Percentiles rank a stretch among this genome's conserved stretches.
Conservation (phyloP, 2,329 filamentous ascomycete species). For the Xylaria sp. region DNA sequence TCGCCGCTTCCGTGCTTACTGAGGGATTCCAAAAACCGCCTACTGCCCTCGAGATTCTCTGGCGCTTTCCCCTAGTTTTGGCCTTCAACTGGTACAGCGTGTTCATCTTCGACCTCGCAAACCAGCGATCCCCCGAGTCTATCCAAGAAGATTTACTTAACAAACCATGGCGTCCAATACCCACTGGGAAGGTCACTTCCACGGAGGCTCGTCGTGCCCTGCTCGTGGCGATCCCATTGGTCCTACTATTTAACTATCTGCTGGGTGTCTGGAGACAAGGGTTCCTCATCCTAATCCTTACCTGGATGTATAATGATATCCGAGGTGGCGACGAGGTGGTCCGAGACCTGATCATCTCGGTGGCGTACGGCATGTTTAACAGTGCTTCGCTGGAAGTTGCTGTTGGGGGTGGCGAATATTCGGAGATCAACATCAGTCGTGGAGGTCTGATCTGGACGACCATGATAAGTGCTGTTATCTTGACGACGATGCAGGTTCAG, state of each 20-base stretch:
- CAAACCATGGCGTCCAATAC: constrained; percentile 49
- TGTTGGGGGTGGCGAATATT: constrained; percentile 36
- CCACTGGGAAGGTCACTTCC: constrained; percentile 35
- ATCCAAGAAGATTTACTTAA: constrained; percentile 49
- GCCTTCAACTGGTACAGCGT: constrained; percentile 45
- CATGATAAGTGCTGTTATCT: constrained; percentile 42
- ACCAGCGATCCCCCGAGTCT: constrained; percentile 46
- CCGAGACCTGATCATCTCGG: constrained; percentile 41
- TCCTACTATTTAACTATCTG: constrained; percentile 37
- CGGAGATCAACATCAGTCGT: constrained; percentile 30
- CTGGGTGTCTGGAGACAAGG: constrained; percentile 42
- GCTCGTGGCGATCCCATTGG: constrained; percentile 40
- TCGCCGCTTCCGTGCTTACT: constrained; percentile 35
- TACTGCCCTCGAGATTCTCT: constrained; percentile 32
- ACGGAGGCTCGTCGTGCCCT: constrained; percentile 44
- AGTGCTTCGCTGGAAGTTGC: constrained; percentile 42
- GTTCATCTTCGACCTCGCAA: constrained; percentile 47
- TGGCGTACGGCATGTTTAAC: constrained; percentile 44
- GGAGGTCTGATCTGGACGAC: constrained; percentile 39
- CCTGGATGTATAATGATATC: constrained; percentile 46
- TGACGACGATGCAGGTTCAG: constrained; percentile 46
- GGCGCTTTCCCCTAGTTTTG: constrained; percentile 31
- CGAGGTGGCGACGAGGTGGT: constrained; percentile 41
- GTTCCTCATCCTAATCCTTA: constrained; percentile 39
- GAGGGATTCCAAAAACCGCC: constrained; percentile 31